Evolutionary conservation across 2,329 filamentous ascomycete species (phyloP), one percentile per base, ranked within the genome.

Genomic region (Aspergillus phoenicis): DNA sequence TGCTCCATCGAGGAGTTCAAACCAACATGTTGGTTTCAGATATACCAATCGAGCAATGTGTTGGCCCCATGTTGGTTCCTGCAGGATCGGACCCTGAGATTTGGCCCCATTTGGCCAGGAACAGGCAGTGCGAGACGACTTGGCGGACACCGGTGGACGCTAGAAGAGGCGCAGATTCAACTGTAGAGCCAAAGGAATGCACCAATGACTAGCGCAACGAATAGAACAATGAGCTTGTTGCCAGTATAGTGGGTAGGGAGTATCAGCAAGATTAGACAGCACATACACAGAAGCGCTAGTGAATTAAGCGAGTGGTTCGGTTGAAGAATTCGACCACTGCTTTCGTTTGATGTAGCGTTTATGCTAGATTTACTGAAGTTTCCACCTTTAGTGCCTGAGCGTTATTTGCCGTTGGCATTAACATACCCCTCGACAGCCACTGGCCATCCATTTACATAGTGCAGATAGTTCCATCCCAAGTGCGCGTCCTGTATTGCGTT

Each of bases 391-490:
- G 28, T 59, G 8, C 48, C 48, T 20, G 24, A 38, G 41, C 15
- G 36, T 56, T 15, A 17, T 48, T 36, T 11, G 30, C 13, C 28
- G 17, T 38, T 30, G 5, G 36, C 11, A 7, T 24, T 17, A 20
- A 58, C 63, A 24, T 59, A 68, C 66, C 41, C 53, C 11, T 43
- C 41, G n/a, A 33, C 58, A 30, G 69, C 66, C 6, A 70, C 64
- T 0, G 76, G 76, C 76, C 76, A 78, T 8, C 76, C 76, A 51
- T 76, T 66, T 8, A 70, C 56, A 55, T 78, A 78, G 2, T 72
- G 60, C n/a, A 78, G 64, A 28, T 73, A 72, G 38, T 70, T 78
- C 67, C 71, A 78, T 20, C 76, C 76, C n/a, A 78, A 45, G 11
- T 66, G 68, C 4, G 76, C 72, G 51, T 77, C 65, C 75, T 78